phyloP scores from a whole-genome alignment of 2,329 filamentous ascomycete species.

The Sarocladium kiliense region DNA sequence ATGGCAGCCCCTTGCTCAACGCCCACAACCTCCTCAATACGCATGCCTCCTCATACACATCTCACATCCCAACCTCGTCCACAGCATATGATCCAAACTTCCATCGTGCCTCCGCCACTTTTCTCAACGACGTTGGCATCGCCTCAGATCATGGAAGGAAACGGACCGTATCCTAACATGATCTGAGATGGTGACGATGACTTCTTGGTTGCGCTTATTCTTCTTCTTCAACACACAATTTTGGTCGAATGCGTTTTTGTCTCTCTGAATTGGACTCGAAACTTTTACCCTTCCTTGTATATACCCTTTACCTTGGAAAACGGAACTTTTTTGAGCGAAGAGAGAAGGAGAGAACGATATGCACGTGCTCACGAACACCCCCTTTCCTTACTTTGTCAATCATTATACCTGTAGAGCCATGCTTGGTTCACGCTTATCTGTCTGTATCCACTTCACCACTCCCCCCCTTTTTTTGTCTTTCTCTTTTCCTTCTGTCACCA shows the following conservation, averaged over 20 bases:
- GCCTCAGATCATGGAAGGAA: constrained; percentile 1
- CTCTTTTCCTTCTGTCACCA: neutral
- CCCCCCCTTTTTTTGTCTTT: neutral
- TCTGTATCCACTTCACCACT: neutral
- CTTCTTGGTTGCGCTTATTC: neutral
- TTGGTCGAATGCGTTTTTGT: neutral
- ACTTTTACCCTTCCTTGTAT: constrained; percentile 7
- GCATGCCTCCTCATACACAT: constrained; percentile 19
- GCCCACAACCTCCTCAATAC: constrained; percentile 20
- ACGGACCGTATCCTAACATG: constrained; percentile 10
- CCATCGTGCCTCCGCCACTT: constrained; percentile 9
- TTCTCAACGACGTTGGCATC: constrained; percentile 5
- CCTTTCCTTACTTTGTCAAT: neutral
- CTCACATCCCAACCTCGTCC: constrained; percentile 12
- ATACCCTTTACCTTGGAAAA: constrained; percentile 5
- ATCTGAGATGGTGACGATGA: neutral
- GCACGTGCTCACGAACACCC: constrained; percentile 7
- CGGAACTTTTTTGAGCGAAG: neutral
- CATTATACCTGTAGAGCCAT: neutral
- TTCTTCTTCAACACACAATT: neutral
- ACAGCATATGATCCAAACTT: constrained; percentile 7
- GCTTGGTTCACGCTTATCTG: neutral
- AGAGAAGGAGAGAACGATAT: neutral
- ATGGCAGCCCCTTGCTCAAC: constrained; percentile 19
- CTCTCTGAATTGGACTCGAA: neutral